Conservation (phyloP, 805 yeast genomes). For the Kodamaea kakaduensis region DNA sequence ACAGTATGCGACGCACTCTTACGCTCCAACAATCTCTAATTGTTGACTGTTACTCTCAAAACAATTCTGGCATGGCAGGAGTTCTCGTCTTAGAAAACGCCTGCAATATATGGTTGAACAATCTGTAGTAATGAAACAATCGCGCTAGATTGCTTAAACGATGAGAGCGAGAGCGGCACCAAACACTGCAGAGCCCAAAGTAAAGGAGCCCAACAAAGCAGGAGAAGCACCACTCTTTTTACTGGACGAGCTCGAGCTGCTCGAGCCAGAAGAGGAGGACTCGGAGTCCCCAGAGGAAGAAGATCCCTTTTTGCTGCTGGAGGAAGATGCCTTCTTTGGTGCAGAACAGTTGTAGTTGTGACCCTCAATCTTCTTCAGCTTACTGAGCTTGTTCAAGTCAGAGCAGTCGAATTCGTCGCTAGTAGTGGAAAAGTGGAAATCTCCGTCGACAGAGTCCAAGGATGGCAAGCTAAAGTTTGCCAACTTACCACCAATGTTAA, state of each 20-base stretch:
- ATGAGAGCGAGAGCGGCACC: constrained; percentile 27
- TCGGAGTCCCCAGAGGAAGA: constrained; percentile 13
- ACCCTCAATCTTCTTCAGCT: constrained; percentile 34
- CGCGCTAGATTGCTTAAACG: no score
- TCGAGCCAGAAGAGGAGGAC: constrained; percentile 14
- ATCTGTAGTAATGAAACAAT: no score
- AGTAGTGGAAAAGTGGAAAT: constrained; percentile 33
- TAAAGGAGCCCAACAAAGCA: constrained; percentile 13
- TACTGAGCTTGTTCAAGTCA: constrained; percentile 31
- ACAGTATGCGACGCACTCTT: no score
- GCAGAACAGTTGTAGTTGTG: constrained; percentile 42
- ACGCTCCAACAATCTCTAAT: no score
- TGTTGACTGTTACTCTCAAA: no score
- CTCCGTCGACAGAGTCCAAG: constrained; percentile 40
- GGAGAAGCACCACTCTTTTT: constrained; percentile 13
- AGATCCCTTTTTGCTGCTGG: constrained; percentile 13
- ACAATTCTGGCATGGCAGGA: no score
- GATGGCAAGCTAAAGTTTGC: constrained; percentile 36
- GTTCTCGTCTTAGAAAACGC: no score
- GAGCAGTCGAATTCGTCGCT: constrained; percentile 36
- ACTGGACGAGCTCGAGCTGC: constrained; percentile 19
- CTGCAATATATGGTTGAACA: no score
- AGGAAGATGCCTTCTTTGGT: constrained; percentile 22
- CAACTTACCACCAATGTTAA: constrained; percentile 34
- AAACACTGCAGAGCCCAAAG: constrained; percentile 21